Evolutionary conservation across 2,329 filamentous ascomycete species (phyloP), one percentile per base, ranked within the genome.

Genomic region (Phialophora verrucosa): DNA sequence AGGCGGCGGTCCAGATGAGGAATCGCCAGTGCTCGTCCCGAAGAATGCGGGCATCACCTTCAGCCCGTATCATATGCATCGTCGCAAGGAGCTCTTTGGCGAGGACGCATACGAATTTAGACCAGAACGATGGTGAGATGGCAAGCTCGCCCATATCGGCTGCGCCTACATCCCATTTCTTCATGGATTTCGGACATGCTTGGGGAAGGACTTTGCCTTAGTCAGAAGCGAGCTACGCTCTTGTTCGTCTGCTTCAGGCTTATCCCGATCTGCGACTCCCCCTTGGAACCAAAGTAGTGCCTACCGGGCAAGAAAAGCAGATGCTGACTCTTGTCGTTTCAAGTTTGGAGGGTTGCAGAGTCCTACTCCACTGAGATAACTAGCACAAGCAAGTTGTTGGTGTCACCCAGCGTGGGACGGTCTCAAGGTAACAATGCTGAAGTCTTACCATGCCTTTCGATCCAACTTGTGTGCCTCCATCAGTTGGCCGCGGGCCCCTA

Each of bases 61-160:
- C 59, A 67, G 64, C 3, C 66, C 71, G 20, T 75, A 77, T 57
- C 68, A 70, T 32, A 83, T 84, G 78, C 82, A 83, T 64, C 77
- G 82, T n/a, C 77, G 80, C 11, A 76, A 75, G 53, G 81, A 83
- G 50, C 70, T 81, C 32, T 84, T 77, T 14, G 54, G 60, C 14
- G 29, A 32, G 7, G 53, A 62, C 14, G 59, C 51, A 8, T 31
- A 57, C 31, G 60, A 47, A 10, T 70, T 69, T 27, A 42, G 55
- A 17, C 66, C 70, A 1, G 68, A 70, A 31, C 66, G 70, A 10
- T 71, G 70, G 68, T 49, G 66, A 12, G 62, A 67, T 35, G 60
- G 49, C 47, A 59, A 61, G 31, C 63, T 63, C 8, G 25, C 56
- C 69, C 73, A 76, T 75, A 56, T 62, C 29, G 50, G 32, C 42